Evolutionary conservation across 257 asterid genomes (phyloP), one percentile per base, ranked within the genome.

Genomic region (Osmanthus fragrans): DNA sequence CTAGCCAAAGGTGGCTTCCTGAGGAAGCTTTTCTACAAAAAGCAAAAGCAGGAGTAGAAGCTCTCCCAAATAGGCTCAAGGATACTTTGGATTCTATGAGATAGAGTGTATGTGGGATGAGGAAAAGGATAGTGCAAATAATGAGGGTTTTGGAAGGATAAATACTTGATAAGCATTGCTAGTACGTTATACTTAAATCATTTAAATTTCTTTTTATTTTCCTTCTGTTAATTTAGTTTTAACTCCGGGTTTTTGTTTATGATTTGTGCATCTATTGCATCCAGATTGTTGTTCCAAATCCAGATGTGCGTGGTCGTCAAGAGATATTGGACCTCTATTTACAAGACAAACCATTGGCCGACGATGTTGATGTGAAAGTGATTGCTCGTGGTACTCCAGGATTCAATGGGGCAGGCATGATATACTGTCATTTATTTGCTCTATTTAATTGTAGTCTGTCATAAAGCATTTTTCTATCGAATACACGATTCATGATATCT

Each of bases 361-460:
- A 77, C 74, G 97, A 95, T 86, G 98, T 95, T 70, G 92, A 93
- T 86, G 85, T 93, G 76, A 92, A 88, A 77, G 85, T 92, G 74
- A 93, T 95, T 82, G 99, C 99, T 63, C 98, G 98, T 74, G 99
- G 98, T 77, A 95, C 99, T 78, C 98, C 98, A 72, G 97, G 98
- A 79, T 94, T 94, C 87, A 94, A 91, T 77, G 99, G 99, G 64
- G 99, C 99, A 91, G 98, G 98, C 73, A 90, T 68, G 88, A 74
- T 45, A 34, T 34, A 16, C 78, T 73, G 77, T 70, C 21, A 69
- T 64, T 85, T 36, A 49, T 70, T 79, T 47, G 70, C 65, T 37
- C 40, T 10, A 49, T 73, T 45, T 33, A 12, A 29, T 15, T 2
- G 16, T 23, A 51, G 33, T 60, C n/a, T 36, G 25, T 16, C 21